Conservation (phyloP, 1,284 basidiomycete genomes). For the Violaceomyces palustris region DNA sequence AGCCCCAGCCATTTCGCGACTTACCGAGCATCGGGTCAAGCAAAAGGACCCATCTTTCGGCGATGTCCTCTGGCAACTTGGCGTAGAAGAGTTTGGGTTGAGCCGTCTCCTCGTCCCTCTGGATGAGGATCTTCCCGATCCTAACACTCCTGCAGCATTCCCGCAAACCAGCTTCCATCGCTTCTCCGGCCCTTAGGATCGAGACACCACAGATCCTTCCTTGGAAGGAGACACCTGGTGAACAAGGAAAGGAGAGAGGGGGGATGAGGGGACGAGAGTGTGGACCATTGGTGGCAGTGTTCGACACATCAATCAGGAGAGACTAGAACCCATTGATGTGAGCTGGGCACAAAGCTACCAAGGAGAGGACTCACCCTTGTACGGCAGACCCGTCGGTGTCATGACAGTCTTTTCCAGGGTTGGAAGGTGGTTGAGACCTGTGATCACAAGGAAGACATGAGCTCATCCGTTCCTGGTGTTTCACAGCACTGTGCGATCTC, state of each 20-base stretch:
- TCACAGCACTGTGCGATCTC: too few relatives aligned
- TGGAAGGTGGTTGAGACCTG: constrained; percentile 92
- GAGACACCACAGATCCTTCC: constrained; percentile 46
- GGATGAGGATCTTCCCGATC: constrained; percentile 56
- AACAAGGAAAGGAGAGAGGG: too few relatives aligned
- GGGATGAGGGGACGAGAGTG: too few relatives aligned
- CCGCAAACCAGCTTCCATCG: constrained; percentile 65
- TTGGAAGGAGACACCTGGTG: constrained; percentile 44
- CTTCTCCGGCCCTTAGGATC: constrained; percentile 55
- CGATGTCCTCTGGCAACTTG: constrained; percentile 89
- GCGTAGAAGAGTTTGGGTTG: constrained; percentile 56
- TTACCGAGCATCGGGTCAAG: constrained; percentile 88
- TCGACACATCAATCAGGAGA: too few relatives aligned
- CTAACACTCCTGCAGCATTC: constrained; percentile 68
- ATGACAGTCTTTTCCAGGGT: constrained; percentile 37
- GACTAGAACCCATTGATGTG: too few relatives aligned
- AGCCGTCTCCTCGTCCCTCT: constrained; percentile 48
- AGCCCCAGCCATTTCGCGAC: too few relatives aligned
- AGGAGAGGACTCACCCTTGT: constrained; percentile 43
- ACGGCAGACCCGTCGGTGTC: constrained; percentile 64
- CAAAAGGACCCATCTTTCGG: constrained; percentile 81
- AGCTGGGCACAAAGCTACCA: too few relatives aligned
- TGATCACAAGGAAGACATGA: background rate
- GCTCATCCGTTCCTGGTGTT: too few relatives aligned
- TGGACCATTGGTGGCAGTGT: too few relatives aligned